Percentiles rank a stretch among this genome's conserved stretches.
Conservation (phyloP, 129 eudicot species). For the sunflower (Helianthus annuus) region DNA sequence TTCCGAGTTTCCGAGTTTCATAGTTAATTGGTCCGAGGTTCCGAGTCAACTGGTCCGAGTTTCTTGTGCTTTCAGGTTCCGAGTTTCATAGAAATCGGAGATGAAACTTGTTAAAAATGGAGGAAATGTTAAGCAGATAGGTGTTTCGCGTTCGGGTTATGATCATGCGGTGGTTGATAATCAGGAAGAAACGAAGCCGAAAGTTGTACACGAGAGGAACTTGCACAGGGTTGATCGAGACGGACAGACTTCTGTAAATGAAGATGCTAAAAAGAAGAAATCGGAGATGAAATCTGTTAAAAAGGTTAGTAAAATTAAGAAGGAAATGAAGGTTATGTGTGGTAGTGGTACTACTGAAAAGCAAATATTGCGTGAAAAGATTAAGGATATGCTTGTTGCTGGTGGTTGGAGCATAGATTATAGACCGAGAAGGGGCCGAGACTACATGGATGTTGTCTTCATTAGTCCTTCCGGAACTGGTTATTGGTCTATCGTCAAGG, state of each 20-base stretch:
- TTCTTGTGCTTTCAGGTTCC: too few relatives aligned
- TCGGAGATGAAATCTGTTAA: conserved; percentile 24
- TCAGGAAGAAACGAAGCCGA: conserved; percentile 26
- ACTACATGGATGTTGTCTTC: conserved; percentile 80
- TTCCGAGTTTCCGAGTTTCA: too few relatives aligned
- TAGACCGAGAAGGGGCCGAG: conserved; percentile 73
- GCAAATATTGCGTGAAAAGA: conserved; percentile 67
- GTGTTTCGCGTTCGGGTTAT: neutral
- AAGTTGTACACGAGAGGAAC: conserved; percentile 31
- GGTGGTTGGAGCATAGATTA: conserved; percentile 93
- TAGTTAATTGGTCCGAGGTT: too few relatives aligned
- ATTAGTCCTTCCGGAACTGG: conserved; percentile 81
- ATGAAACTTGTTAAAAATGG: conserved; percentile 38
- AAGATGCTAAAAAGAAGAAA: conserved; percentile 34
- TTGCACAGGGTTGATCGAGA: conserved; percentile 26
- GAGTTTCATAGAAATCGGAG: conserved; percentile 24
- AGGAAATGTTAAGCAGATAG: conserved; percentile 27
- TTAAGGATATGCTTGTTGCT: conserved; percentile 68
- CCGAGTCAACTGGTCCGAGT: too few relatives aligned
- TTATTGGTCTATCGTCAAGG: conserved; percentile 89
- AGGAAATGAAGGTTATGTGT: conserved; percentile 47
- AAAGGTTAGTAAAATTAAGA: conserved; percentile 25
- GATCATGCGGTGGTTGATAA: conserved; percentile 20
- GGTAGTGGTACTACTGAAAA: conserved; percentile 75
- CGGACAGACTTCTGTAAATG: conserved; percentile 37